phyloP scores from a whole-genome alignment of 768 basidiomycete genomes.

The Psilocybe tampanensis region DNA sequence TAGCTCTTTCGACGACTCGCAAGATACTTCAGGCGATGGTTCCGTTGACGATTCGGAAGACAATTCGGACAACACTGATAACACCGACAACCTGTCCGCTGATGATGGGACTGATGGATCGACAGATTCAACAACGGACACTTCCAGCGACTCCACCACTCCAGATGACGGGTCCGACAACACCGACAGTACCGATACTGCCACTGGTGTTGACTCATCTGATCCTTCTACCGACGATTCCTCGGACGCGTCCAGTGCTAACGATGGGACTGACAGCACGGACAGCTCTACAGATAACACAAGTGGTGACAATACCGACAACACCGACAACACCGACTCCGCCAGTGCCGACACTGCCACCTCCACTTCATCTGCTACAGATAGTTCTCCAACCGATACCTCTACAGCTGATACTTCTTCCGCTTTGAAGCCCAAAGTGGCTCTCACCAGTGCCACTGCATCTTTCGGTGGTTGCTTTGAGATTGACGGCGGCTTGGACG shows the following conservation, averaged over 20 bases:
- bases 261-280: background rate
- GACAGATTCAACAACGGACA: background rate
- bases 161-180: background rate
- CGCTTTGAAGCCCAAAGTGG: background rate
- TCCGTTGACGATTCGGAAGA: background rate
- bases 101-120: background rate
- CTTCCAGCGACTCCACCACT: background rate
- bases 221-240: background rate
- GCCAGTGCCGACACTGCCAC: background rate
- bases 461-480: background rate
- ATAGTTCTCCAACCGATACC: background rate
- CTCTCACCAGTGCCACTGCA: background rate
- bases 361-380: background rate
- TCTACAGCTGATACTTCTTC: background rate
- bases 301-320: constrained; percentile 3
- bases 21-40: background rate
- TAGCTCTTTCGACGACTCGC: background rate
- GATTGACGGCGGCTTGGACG: constrained; percentile 35
- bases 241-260: background rate
- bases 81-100: background rate
- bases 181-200: too few relatives aligned
- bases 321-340: background rate
- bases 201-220: background rate
- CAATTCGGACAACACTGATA: background rate
- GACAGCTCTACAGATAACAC: too few relatives aligned